Evolutionary conservation across 2,329 filamentous ascomycete genomes (phyloP), one percentile per base, ranked within the genome.

Genomic region (Phyllosticta capitalensis): DNA sequence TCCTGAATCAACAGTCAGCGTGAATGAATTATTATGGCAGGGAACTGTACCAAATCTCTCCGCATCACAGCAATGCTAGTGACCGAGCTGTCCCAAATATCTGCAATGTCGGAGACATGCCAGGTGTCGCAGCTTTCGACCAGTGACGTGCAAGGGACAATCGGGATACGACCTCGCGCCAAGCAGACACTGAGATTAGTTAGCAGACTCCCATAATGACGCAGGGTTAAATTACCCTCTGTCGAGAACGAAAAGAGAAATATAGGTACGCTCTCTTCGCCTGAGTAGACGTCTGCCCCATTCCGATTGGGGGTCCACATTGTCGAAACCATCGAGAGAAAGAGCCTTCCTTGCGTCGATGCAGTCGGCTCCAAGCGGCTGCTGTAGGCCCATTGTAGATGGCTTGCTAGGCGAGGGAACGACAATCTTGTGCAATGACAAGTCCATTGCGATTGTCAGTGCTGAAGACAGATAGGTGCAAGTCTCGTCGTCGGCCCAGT

Each of bases 401-500:
- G 54, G 48, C 17, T 59, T 55, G 66, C 75, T 74, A 55, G 78
- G 69, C 64, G 81, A 78, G 0, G 85, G 80, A 0, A 84, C 75
- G 3, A 89, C 78, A 4, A 87, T 81, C 67, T 89, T 90, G 71
- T 89, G 86, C 14, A 90, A 70, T 1, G 83, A 86, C 9, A 90
- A 66, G 65, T 90, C 87, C 33, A 89, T 75, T 0, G 87, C 85
- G 62, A 89, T 83, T 0, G 84, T 86, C 9, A 87, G 75, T 1
- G 87, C 86, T 74, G 86, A 84, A 1, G 85, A 82, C 58, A 90
- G 82, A 64, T 88, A 89, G 50, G 83, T 81, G 61, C 85, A 88
- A 0, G 87, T 88, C 65, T 89, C 86, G 62, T 90, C 87, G 63
- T 89, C 86, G 9, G 84, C 84, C 69, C 83, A 85, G 65, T 87